A percentile compares a stretch with the other conserved stretches of the same genome.
Evolutionary conservation across 2,329 filamentous ascomycete genomes (phyloP).

Genomic region (Trichoderma breve): DNA sequence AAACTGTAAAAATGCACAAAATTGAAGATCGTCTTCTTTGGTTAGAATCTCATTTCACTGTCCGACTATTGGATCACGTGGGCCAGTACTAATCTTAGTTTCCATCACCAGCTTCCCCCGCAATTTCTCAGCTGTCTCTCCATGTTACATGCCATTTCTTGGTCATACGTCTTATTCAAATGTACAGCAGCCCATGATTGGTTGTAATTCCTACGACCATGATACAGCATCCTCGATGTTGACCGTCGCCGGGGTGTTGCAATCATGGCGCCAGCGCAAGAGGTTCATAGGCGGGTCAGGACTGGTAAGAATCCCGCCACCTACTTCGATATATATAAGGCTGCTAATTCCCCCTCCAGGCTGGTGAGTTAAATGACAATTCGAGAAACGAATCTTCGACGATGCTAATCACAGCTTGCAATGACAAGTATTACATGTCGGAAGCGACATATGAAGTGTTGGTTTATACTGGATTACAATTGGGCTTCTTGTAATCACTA

Average conservation of each 20-base stretch:
- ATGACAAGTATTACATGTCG: neutral
- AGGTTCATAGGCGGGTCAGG: neutral
- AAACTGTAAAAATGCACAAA: neutral
- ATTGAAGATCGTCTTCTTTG: neutral
- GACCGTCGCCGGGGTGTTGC: neutral
- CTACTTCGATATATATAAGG: too few relatives aligned
- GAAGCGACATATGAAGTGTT: conserved; percentile 8
- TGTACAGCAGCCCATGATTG: neutral
- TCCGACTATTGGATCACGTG: neutral
- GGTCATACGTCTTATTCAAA: neutral
- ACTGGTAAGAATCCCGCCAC: neutral
- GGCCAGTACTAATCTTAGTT: neutral
- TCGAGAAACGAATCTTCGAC: too few relatives aligned
- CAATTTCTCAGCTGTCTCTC: neutral
- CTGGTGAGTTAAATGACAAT: neutral
- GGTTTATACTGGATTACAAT: neutral
- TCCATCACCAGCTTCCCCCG: neutral
- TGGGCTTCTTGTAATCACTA: neutral
- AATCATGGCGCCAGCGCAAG: conserved; percentile 1
- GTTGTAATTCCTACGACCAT: neutral
- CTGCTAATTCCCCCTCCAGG: neutral
- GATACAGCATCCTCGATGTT: neutral
- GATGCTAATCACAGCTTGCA: neutral
- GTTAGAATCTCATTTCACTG: neutral
- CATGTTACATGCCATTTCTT: neutral